phyloP scores from a whole-genome alignment of 225 moss, liverwort and hornwort genomes.

The Antitrichia curtipendula region DNA sequence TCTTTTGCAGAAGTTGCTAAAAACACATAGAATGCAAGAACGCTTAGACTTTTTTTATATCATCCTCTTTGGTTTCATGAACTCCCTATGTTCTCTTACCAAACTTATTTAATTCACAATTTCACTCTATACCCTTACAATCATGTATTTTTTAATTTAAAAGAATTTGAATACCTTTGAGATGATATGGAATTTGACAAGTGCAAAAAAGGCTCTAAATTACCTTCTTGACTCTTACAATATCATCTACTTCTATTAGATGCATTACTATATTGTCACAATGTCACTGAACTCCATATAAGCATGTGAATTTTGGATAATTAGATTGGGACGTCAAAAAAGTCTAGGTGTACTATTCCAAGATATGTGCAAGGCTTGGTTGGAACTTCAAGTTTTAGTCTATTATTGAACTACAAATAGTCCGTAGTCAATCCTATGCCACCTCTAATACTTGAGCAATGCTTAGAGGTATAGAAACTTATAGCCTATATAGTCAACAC shows the following conservation, averaged over 20 bases:
- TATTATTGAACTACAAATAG: neutral
- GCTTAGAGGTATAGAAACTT: neutral
- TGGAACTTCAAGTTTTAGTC: neutral
- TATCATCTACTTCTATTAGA: neutral
- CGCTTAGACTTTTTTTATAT: neutral
- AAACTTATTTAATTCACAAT: neutral
- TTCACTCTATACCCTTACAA: neutral
- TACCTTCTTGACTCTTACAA: neutral
- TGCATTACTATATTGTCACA: neutral
- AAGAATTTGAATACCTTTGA: neutral
- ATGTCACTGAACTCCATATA: rapidly evolving
- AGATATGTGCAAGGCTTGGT: neutral
- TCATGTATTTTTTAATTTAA: neutral
- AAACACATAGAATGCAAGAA: neutral
- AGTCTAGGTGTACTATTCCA: neutral
- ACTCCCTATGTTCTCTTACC: neutral
- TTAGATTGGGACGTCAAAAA: neutral
- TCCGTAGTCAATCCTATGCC: neutral
- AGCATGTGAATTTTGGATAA: neutral
- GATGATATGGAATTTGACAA: neutral
- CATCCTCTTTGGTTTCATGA: too few relatives aligned
- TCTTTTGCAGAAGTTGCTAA: too few relatives aligned
- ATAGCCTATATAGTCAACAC: neutral
- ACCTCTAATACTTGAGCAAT: neutral
- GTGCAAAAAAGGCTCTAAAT: neutral